Conservation (phyloP, 371 early-diverging fungal species). For the Rhizopus stolonifer region DNA sequence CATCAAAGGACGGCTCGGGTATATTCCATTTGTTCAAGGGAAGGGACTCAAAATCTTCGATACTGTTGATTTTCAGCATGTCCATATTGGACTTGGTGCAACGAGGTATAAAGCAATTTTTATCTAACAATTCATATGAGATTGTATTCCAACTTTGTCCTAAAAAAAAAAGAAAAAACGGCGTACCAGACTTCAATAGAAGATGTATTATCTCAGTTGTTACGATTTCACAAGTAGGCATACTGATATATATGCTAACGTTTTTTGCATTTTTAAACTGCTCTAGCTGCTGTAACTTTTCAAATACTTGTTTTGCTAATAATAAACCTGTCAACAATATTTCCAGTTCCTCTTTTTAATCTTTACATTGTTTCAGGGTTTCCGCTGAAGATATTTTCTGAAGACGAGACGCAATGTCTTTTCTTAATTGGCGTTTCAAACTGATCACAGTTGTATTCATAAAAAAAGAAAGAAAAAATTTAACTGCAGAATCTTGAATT, state of each 20-base stretch:
- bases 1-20: slow-evolving; percentile 60
- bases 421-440: slow-evolving; percentile 49
- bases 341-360: not conserved
- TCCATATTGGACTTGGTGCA: slow-evolving; percentile 66
- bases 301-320: slow-evolving; percentile 49
- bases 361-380: slow-evolving; percentile 44
- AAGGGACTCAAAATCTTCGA: slow-evolving; percentile 59
- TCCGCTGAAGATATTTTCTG: slow-evolving; percentile 30
- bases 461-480: not conserved
- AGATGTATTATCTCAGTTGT: slow-evolving; percentile 56
- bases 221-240: slow-evolving; percentile 60
- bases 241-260: slow-evolving; percentile 68
- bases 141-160: too few species aligned
- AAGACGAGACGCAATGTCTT: slow-evolving; percentile 49
- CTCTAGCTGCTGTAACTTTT: slow-evolving; percentile 45
- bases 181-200: slow-evolving; percentile 37
- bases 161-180: not conserved
- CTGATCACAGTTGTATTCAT: slow-evolving; percentile 20
- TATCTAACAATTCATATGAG: slow-evolving; percentile 35
- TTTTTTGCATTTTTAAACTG: slow-evolving; percentile 48
- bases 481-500: too few species aligned
- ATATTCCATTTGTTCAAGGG: slow-evolving; percentile 70
- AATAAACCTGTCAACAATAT: not conserved
- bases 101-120: slow-evolving; percentile 66
- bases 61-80: slow-evolving; percentile 64